These are phyloP conservation scores for Pochonia chlamydosporia DNA, from an alignment of 2,329 filamentous ascomycete species.

Conservation along the genomic window DNA sequence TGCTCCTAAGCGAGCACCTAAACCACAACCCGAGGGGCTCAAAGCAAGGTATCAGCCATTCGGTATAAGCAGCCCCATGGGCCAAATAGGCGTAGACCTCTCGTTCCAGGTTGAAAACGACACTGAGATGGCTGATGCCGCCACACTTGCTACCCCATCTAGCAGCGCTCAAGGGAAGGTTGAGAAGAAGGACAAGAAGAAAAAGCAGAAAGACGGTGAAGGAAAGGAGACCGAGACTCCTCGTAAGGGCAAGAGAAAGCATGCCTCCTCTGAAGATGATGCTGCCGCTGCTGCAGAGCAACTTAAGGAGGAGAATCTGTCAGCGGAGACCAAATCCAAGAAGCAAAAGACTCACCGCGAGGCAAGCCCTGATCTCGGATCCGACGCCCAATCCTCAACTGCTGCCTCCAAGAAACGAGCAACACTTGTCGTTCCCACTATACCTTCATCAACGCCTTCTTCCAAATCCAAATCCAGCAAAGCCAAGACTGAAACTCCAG, in stretches of 20 bases:
- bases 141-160: constrained; percentile 17
- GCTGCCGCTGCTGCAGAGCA: constrained; percentile 28
- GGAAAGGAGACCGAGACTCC: constrained; percentile 13
- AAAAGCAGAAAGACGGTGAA: constrained; percentile 10
- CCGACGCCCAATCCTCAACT: constrained; percentile 18
- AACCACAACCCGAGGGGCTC: constrained; percentile 62
- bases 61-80: constrained; percentile 39
- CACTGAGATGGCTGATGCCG: constrained; percentile 37
- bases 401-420: constrained; percentile 24
- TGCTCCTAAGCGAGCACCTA: constrained; percentile 44
- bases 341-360: constrained; percentile 29
- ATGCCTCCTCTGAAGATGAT: constrained; percentile 31
- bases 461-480: constrained; percentile 15
- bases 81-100: constrained; percentile 34
- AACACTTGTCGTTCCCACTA: constrained; percentile 23
- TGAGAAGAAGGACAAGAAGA: constrained; percentile 25
- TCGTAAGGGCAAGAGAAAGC: constrained; percentile 32
- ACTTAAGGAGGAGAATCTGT: constrained; percentile 25
- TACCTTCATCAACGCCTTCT: constrained; percentile 22
- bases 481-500: constrained; percentile 19
- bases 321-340: constrained; percentile 35
- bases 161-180: constrained; percentile 17
- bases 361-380: constrained; percentile 29
- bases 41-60: constrained; percentile 63
- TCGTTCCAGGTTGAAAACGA: constrained; percentile 37